Conservation (phyloP, 805 yeast genomes). For the Metschnikowia drakensbergensis region DNA sequence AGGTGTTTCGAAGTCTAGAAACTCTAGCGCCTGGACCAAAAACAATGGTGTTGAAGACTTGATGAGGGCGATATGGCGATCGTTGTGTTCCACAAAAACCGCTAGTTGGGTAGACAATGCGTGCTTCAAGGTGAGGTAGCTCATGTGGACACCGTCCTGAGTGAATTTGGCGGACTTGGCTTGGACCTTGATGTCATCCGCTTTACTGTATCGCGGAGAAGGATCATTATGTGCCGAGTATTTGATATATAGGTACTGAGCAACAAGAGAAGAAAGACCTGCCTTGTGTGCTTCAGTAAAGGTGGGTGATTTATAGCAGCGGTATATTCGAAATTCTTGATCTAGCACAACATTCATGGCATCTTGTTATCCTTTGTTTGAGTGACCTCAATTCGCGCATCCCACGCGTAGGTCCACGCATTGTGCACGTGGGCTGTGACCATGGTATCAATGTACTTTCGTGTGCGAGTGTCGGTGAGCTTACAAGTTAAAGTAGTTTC, state of each 20-base stretch:
- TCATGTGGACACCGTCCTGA: background rate
- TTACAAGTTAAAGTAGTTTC: background rate
- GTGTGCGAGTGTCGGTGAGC: no score
- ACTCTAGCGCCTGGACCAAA: slow-evolving; percentile 12
- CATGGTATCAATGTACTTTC: no score
- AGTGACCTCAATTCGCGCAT: no score
- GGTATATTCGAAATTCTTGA: slow-evolving; percentile 7
- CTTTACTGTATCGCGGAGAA: slow-evolving; percentile 9
- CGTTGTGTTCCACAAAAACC: slow-evolving; percentile 6
- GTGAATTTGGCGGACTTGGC: background rate
- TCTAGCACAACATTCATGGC: slow-evolving; percentile 12
- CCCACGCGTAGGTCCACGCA: no score
- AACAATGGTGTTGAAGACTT: slow-evolving; percentile 7
- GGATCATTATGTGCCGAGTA: slow-evolving; percentile 11
- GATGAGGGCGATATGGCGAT: slow-evolving; percentile 4
- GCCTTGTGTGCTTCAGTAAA: slow-evolving; percentile 6
- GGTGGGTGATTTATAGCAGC: slow-evolving; percentile 7
- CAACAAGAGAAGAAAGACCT: slow-evolving; percentile 6
- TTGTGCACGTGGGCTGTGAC: no score
- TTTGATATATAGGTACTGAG: slow-evolving; percentile 10
- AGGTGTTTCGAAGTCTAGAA: slow-evolving; percentile 9
- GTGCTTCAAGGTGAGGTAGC: slow-evolving; percentile 6
- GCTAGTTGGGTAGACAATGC: slow-evolving; percentile 7
- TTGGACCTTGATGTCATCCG: slow-evolving; percentile 9
- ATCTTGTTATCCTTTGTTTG: background rate